Conservation (phyloP, 2,329 filamentous ascomycete genomes). For the Tolypocladium amazonense region DNA sequence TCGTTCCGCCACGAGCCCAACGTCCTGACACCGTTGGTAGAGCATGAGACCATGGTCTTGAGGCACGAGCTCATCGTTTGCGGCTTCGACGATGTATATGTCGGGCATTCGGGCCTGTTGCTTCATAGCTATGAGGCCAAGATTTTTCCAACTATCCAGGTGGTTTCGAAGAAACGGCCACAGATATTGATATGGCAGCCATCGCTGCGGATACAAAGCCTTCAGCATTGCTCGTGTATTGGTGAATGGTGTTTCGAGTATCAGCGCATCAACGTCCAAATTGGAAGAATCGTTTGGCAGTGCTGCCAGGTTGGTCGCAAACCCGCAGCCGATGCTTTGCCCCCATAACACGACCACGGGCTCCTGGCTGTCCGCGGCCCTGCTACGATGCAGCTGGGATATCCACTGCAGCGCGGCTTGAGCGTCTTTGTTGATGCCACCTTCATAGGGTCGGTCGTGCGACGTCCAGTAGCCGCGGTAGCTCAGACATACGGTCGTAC, state of each 20-base stretch:
- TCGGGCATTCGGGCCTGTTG: constrained; percentile 17
- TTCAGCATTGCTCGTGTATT: constrained; percentile 61
- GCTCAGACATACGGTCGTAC: constrained; percentile 44
- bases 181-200: constrained; percentile 68
- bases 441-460: constrained; percentile 57
- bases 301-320: constrained; percentile 52
- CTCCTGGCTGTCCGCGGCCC: constrained; percentile 5
- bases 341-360: constrained; percentile 57
- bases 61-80: constrained; percentile 49
- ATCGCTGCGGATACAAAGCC: constrained; percentile 66
- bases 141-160: constrained; percentile 42
- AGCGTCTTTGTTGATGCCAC: constrained; percentile 59
- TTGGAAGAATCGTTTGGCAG: constrained; percentile 21
- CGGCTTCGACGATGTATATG: constrained; percentile 43
- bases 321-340: constrained; percentile 64
- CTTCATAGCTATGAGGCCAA: constrained; percentile 28
- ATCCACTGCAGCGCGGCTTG: constrained; percentile 56
- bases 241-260: constrained; percentile 69
- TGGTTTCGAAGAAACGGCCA: constrained; percentile 62
- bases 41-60: constrained; percentile 35
- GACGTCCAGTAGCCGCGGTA: constrained; percentile 75
- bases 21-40: constrained; percentile 33
- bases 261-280: constrained; percentile 35
- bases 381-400: constrained; percentile 25
- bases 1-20: constrained; percentile 34